phyloP scores from a whole-genome alignment of 2,329 filamentous ascomycete species.

The Dactylellina leptospora region DNA sequence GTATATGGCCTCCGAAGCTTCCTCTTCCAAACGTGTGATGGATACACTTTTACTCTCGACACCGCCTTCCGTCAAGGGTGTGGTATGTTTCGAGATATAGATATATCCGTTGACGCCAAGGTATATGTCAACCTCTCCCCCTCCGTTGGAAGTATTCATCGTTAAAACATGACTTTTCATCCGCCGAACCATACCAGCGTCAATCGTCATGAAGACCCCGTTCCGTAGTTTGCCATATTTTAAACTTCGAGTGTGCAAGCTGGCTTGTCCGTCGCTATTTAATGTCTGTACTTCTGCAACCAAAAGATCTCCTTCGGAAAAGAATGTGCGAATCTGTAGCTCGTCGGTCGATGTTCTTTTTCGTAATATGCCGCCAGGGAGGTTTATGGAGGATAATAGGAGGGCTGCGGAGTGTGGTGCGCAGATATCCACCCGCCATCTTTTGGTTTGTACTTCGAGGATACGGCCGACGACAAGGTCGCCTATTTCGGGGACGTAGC shows the following conservation, averaged over 20 bases:
- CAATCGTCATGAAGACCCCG: slow-evolving; percentile 84
- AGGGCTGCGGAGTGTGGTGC: slow-evolving; percentile 85
- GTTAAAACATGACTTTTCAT: slow-evolving; percentile 89
- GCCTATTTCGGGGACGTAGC: slow-evolving; percentile 95
- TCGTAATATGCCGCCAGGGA: slow-evolving; percentile 90
- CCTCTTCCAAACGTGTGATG: slow-evolving; percentile 89
- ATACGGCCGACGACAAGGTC: slow-evolving; percentile 94
- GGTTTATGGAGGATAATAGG: slow-evolving; percentile 87
- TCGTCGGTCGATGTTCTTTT: slow-evolving; percentile 95
- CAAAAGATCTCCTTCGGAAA: slow-evolving; percentile 90
- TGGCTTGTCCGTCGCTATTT: slow-evolving; percentile 83
- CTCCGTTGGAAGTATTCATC: slow-evolving; percentile 69
- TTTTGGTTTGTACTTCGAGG: slow-evolving; percentile 88
- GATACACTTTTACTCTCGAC: slow-evolving; percentile 64
- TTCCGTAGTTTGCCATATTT: slow-evolving; percentile 97
- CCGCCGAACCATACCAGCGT: slow-evolving; percentile 82
- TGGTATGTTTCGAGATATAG: slow-evolving; percentile 85
- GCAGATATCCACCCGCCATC: slow-evolving; percentile 95
- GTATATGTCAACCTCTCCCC: slow-evolving; percentile 80
- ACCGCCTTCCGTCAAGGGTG: slow-evolving; percentile 60
- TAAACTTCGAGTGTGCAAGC: slow-evolving; percentile 85
- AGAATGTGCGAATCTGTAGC: slow-evolving; percentile 96
- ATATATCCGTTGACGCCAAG: slow-evolving; percentile 97
- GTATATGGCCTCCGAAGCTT: slow-evolving; percentile 84
- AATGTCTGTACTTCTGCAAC: slow-evolving; percentile 94